These are phyloP conservation scores for Xeromyces bisporus DNA, from an alignment of 495 filamentous ascomycete species.

Conservation along the genomic window DNA sequence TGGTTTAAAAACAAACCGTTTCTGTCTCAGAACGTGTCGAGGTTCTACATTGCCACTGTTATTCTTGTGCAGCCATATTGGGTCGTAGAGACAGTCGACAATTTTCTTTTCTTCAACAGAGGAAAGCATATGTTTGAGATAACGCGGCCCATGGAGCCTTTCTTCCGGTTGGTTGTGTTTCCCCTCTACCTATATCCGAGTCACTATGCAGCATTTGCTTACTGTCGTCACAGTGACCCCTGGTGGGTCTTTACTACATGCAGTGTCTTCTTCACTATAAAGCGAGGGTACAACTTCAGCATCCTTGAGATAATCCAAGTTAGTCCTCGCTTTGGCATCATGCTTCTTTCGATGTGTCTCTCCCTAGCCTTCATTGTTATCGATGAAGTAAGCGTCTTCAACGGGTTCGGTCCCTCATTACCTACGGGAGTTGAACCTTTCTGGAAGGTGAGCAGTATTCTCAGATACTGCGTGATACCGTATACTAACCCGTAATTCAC, in stretches of 20 bases:
- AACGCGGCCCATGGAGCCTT: slow-evolving; percentile 34
- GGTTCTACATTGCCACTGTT: slow-evolving; percentile 25
- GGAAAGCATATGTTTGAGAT: slow-evolving; percentile 31
- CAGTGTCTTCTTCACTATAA: slow-evolving; percentile 37
- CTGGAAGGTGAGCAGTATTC: slow-evolving; percentile 17
- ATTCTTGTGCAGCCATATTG: slow-evolving; percentile 27
- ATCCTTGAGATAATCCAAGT: slow-evolving; percentile 29
- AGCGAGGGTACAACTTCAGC: slow-evolving; percentile 33
- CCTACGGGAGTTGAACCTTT: slow-evolving; percentile 24
- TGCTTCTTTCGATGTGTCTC: slow-evolving; percentile 37
- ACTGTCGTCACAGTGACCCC: slow-evolving; percentile 34
- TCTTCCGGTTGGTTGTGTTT: slow-evolving; percentile 23
- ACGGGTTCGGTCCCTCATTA: slow-evolving; percentile 12
- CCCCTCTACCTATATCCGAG: too few species aligned
- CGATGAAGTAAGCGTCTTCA: slow-evolving; percentile 22
- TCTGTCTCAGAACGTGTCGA: slow-evolving; percentile 15
- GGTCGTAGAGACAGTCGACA: slow-evolving; percentile 31
- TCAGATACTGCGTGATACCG: too few species aligned
- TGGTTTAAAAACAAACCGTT: slow-evolving; percentile 35
- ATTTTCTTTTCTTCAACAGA: slow-evolving; percentile 34
- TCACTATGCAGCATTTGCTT: not conserved
- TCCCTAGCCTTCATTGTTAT: slow-evolving; percentile 37
- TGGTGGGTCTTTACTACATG: slow-evolving; percentile 43
- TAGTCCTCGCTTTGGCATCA: slow-evolving; percentile 39
- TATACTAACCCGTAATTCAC: not conserved